Evolutionary conservation across 106 monocot genomes (phyloP).

Genomic region (Gastrodia elata): DNA sequence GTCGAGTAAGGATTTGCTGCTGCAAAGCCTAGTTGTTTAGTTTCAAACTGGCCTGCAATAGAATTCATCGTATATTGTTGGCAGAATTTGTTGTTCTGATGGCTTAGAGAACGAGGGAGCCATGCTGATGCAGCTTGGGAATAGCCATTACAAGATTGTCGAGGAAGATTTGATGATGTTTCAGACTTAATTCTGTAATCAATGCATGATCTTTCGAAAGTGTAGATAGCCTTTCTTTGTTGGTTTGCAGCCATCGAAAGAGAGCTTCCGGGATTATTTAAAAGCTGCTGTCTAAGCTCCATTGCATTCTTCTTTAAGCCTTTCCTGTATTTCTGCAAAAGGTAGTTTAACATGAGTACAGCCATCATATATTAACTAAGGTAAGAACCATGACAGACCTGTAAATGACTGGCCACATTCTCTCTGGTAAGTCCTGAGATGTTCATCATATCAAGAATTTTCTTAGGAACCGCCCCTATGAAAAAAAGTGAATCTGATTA

Average conservation of each 20-base stretch:
- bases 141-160: conserved; percentile 2
- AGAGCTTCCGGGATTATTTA: background rate
- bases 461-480: conserved; percentile 23
- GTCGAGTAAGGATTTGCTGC: background rate
- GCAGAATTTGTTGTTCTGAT: background rate
- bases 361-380: background rate
- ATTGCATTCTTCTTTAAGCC: conserved; percentile 14
- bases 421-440: conserved; percentile 20
- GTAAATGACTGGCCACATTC: conserved; percentile 37
- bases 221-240: background rate
- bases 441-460: conserved; percentile 23
- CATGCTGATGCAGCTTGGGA: background rate
- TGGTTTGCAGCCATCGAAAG: background rate
- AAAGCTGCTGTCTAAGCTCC: background rate
- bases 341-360: background rate
- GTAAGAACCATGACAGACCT: conserved; percentile 9
- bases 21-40: background rate
- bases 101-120: background rate
- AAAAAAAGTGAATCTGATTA: background rate
- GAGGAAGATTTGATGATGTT: background rate
- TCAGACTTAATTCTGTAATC: conserved; percentile 1
- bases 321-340: conserved; percentile 25
- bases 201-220: background rate
- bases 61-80: background rate
- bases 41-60: background rate